Conservation (phyloP, 1,284 basidiomycete genomes). For the Sanghuangporus baumii region DNA sequence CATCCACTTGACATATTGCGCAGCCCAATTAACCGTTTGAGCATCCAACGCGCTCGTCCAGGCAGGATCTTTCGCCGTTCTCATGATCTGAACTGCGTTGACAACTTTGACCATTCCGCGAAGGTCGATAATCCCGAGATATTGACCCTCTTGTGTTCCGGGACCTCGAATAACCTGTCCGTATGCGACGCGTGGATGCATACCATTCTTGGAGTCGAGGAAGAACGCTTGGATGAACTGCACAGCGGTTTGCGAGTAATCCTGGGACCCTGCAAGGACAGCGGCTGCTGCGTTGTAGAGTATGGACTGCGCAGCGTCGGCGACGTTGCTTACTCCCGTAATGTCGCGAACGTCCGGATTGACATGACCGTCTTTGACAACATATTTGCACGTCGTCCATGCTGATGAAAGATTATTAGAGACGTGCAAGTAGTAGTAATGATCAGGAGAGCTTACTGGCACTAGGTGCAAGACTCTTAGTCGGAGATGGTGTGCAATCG, state of each 20-base stretch:
- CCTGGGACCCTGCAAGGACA: constrained; percentile 36
- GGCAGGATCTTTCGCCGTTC: constrained; percentile 40
- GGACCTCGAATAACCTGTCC: constrained; percentile 64
- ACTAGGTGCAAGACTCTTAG: constrained; percentile 35
- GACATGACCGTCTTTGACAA: constrained; percentile 49
- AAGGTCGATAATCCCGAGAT: constrained; percentile 61
- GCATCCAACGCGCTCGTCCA: constrained; percentile 54
- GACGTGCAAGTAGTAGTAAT: constrained; percentile 18
- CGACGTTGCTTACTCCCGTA: constrained; percentile 48
- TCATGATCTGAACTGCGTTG: constrained; percentile 51
- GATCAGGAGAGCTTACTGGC: constrained; percentile 32
- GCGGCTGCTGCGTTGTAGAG: constrained; percentile 58
- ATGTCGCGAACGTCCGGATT: constrained; percentile 60
- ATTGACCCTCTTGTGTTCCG: constrained; percentile 43
- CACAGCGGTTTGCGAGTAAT: constrained; percentile 36
- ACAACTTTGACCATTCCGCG: constrained; percentile 57
- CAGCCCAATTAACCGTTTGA: constrained; percentile 44
- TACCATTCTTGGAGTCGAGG: constrained; percentile 47
- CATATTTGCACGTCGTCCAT: constrained; percentile 57
- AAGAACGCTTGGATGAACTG: constrained; percentile 54
- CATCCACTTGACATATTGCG: constrained; percentile 51
- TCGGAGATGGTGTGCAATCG: constrained; percentile 39
- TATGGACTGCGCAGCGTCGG: constrained; percentile 51
- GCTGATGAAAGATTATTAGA: constrained; percentile 29
- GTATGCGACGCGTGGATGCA: constrained; percentile 68